These are phyloP conservation scores for Pneumocystis murina DNA, from an alignment of 1,139 yeast species.

Conservation along the genomic window DNA sequence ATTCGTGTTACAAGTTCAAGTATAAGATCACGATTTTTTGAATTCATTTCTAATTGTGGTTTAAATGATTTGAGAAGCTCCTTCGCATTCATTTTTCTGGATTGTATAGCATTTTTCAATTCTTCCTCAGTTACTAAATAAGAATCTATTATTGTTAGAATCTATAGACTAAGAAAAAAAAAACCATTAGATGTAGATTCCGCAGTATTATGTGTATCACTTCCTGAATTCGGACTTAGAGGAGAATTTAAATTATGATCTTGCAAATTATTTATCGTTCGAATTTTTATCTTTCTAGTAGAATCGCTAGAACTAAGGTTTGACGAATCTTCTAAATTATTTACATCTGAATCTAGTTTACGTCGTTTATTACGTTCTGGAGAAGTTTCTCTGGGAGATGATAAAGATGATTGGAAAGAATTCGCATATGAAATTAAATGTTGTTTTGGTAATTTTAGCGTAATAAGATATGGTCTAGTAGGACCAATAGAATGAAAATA, in stretches of 20 bases:
- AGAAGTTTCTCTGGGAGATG: background rate
- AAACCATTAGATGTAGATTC: background rate
- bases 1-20: conserved; percentile 1
- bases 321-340: background rate
- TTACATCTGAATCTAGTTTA: background rate
- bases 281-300: background rate
- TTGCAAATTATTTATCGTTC: background rate
- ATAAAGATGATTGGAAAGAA: background rate
- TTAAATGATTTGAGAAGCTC: background rate
- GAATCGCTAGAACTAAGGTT: background rate
- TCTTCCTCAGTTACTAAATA: background rate
- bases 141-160: background rate
- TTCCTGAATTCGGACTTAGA: background rate
- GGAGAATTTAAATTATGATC: background rate
- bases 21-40: background rate
- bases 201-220: background rate
- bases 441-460: background rate
- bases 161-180: background rate
- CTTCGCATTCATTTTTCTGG: background rate
- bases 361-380: background rate
- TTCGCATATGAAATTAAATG: background rate
- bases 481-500: background rate
- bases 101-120: background rate
- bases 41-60: background rate
- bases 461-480: background rate